Evolutionary conservation across 2,329 filamentous ascomycete genomes (phyloP).

Genomic region (Chalara sp.): DNA sequence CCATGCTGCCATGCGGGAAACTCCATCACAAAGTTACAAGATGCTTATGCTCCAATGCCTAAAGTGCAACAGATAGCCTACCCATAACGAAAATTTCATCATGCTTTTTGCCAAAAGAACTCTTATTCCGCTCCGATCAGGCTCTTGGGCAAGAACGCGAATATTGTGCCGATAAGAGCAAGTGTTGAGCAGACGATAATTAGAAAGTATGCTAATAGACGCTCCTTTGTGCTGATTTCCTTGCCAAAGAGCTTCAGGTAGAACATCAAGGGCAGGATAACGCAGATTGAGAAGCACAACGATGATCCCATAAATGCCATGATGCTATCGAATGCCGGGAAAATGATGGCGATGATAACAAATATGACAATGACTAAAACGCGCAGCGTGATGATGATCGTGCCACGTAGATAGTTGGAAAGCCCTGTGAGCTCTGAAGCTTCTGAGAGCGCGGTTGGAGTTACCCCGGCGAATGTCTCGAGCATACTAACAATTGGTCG

Average conservation of each 20-base stretch:
- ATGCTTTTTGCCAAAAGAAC: not conserved
- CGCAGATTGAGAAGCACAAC: slow-evolving; percentile 88
- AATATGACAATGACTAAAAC: slow-evolving; percentile 64
- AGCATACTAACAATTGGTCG: slow-evolving; percentile 81
- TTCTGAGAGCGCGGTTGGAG: slow-evolving; percentile 33
- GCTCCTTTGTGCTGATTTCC: slow-evolving; percentile 59
- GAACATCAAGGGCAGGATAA: slow-evolving; percentile 83
- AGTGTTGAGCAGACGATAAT: slow-evolving; percentile 63
- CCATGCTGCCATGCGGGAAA: too few species aligned
- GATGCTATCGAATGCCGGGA: slow-evolving; percentile 63
- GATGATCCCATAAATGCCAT: slow-evolving; percentile 78
- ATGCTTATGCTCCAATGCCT: not conserved
- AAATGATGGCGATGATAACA: slow-evolving; percentile 64
- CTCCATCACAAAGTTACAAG: too few species aligned
- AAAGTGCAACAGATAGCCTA: not conserved
- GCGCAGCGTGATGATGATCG: slow-evolving; percentile 55
- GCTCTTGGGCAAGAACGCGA: slow-evolving; percentile 79
- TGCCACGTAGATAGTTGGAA: slow-evolving; percentile 48
- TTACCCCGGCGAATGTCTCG: slow-evolving; percentile 72
- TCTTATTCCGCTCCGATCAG: slow-evolving; percentile 50
- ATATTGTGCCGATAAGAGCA: slow-evolving; percentile 73
- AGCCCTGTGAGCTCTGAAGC: slow-evolving; percentile 43
- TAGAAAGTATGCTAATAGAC: slow-evolving; percentile 58
- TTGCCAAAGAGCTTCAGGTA: slow-evolving; percentile 83
- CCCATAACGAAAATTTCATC: not conserved